These are phyloP conservation scores for Hypoxylon fuscum DNA, from an alignment of 495 filamentous ascomycete species.

Conservation along the genomic window DNA sequence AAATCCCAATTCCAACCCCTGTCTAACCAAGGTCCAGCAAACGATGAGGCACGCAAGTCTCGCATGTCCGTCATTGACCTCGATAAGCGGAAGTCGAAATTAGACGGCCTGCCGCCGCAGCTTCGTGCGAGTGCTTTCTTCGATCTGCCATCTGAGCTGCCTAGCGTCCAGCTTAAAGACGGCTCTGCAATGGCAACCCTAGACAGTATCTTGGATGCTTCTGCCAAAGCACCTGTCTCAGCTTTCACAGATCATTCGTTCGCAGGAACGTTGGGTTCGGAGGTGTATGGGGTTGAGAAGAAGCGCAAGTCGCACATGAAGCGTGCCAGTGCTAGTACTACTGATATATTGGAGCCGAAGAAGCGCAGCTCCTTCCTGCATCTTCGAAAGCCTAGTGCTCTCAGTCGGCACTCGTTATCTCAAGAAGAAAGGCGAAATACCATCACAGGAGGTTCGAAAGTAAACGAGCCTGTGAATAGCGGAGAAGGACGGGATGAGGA, in stretches of 20 bases:
- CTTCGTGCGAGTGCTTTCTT: slow-evolving; percentile 92
- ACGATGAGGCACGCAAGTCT: slow-evolving; percentile 26
- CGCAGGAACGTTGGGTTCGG: slow-evolving; percentile 73
- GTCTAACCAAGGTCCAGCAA: slow-evolving; percentile 1
- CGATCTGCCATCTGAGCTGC: slow-evolving; percentile 68
- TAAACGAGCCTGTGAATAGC: slow-evolving; percentile 24
- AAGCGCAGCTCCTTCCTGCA: slow-evolving; percentile 51
- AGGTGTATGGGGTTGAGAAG: slow-evolving; percentile 67
- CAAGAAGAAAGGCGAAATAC: slow-evolving; percentile 34
- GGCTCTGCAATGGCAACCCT: slow-evolving; percentile 87
- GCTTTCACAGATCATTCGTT: slow-evolving; percentile 95
- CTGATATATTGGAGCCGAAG: slow-evolving; percentile 41
- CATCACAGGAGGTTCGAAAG: slow-evolving; percentile 27
- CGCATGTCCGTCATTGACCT: slow-evolving; percentile 40
- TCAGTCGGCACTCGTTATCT: slow-evolving; percentile 36
- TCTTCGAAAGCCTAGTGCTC: slow-evolving; percentile 43
- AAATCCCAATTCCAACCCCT: slow-evolving; percentile 13
- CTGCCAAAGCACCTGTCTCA: slow-evolving; percentile 86
- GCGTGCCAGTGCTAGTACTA: slow-evolving; percentile 20
- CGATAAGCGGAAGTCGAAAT: slow-evolving; percentile 51
- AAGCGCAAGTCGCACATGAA: slow-evolving; percentile 51
- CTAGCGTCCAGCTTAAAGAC: slow-evolving; percentile 72
- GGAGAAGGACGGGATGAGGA: slow-evolving; percentile 47
- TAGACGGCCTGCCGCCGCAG: slow-evolving; percentile 77
- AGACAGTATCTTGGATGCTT: slow-evolving; percentile 95